A percentile compares a stretch with the other conserved stretches of the same genome.
Evolutionary conservation across 768 basidiomycete species (phyloP).

Genomic region (Boletus pseudo-olivaceus): DNA sequence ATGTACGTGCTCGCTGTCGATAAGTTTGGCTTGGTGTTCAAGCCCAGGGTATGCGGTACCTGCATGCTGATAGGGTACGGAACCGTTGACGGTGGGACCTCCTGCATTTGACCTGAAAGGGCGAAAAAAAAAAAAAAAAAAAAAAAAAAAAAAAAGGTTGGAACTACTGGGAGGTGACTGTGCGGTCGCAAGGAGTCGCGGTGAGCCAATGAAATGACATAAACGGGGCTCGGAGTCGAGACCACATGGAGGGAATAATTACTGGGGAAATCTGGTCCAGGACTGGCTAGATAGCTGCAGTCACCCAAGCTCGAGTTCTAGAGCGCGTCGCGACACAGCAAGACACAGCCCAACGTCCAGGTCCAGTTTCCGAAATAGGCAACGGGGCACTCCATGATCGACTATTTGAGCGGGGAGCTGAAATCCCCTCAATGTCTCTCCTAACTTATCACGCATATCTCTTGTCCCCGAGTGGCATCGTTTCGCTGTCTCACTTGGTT

Average conservation of each 20-base stretch:
- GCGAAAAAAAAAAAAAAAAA: background rate
- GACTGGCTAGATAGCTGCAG: background rate
- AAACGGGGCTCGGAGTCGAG: background rate
- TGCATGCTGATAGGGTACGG: too few relatives aligned
- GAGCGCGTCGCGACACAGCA: constrained; percentile 13
- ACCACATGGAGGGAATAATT: background rate
- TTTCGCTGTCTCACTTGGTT: background rate
- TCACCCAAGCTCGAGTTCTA: constrained; percentile 10
- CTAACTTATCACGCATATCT: constrained; percentile 8
- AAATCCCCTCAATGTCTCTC: constrained; percentile 8
- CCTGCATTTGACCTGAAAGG: background rate
- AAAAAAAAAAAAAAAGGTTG: too few relatives aligned
- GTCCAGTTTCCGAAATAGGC: constrained; percentile 24
- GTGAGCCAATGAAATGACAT: background rate
- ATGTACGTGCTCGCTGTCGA: background rate
- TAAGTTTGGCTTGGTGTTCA: background rate
- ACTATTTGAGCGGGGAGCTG: constrained; percentile 26
- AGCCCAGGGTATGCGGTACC: too few relatives aligned
- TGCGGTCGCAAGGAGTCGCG: background rate
- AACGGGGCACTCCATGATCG: constrained; percentile 24
- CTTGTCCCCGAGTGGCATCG: background rate
- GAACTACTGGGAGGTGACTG: too few relatives aligned
- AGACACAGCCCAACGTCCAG: constrained; percentile 15
- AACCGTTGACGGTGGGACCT: background rate
- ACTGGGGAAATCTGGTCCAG: background rate